phyloP scores from a whole-genome alignment of 495 filamentous ascomycete species.

The Cladorrhinum samala region DNA sequence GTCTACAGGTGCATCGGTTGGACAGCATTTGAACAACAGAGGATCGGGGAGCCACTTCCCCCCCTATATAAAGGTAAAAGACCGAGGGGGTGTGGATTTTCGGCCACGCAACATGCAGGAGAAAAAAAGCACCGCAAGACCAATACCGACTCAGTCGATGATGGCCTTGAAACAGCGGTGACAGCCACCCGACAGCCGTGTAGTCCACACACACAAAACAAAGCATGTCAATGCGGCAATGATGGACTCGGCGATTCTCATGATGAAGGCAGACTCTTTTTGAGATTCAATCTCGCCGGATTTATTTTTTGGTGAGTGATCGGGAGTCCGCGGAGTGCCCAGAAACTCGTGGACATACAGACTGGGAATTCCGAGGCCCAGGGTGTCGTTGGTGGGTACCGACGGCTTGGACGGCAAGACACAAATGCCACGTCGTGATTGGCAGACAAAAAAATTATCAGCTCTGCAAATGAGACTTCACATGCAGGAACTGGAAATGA shows the following conservation, averaged over 20 bases:
- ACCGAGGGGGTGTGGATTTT: conserved; percentile 1
- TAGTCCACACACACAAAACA: background rate
- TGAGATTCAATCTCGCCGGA: no score
- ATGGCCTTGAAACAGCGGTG: background rate
- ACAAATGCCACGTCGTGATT: conserved; percentile 11
- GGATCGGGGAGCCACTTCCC: background rate
- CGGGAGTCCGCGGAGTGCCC: background rate
- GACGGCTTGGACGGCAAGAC: background rate
- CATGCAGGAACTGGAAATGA: conserved; percentile 31
- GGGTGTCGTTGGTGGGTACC: conserved; percentile 1
- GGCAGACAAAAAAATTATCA: conserved; percentile 11
- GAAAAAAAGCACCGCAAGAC: background rate
- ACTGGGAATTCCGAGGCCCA: conserved; percentile 10
- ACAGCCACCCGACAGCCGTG: background rate
- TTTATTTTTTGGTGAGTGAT: background rate
- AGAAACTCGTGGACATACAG: background rate
- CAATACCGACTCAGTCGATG: background rate
- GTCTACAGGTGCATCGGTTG: background rate
- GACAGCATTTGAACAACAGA: background rate
- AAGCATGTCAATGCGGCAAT: background rate
- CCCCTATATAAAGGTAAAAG: background rate
- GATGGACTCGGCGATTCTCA: background rate
- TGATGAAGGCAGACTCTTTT: background rate
- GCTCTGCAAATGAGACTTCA: conserved; percentile 18
- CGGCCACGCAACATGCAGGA: conserved; percentile 2